phyloP scores from a whole-genome alignment of 2,329 filamentous ascomycete species.

The Rhexocercosporidium sp. region DNA sequence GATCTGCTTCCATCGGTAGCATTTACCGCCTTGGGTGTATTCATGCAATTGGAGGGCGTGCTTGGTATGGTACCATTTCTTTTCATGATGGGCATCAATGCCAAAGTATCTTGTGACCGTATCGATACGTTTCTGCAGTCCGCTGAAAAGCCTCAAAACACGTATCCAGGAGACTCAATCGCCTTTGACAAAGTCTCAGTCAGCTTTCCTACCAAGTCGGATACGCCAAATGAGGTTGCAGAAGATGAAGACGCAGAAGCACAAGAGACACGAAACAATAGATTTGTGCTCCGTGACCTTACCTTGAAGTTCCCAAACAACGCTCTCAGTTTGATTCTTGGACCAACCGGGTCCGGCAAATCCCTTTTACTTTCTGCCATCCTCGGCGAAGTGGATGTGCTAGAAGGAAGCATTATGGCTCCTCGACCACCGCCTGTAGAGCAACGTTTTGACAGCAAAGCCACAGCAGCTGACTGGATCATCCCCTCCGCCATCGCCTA shows the following conservation, averaged over 20 bases:
- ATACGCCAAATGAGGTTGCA: neutral
- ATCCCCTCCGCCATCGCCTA: conserved; percentile 71
- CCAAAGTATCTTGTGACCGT: conserved; percentile 70
- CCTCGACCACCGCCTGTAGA: conserved; percentile 50
- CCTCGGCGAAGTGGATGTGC: conserved; percentile 74
- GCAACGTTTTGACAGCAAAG: conserved; percentile 60
- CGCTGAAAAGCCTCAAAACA: conserved; percentile 62
- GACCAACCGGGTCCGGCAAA: conserved; percentile 79
- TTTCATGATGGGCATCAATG: conserved; percentile 71
- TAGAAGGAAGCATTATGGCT: conserved; percentile 63
- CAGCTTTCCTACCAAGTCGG: conserved; percentile 56
- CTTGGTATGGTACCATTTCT: conserved; percentile 74
- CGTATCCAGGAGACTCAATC: conserved; percentile 61
- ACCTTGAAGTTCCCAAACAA: conserved; percentile 68
- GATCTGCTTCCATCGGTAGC: conserved; percentile 71
- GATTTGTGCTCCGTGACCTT: conserved; percentile 69
- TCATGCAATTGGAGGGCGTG: conserved; percentile 71
- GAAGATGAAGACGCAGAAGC: conserved; percentile 18
- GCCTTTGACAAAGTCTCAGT: conserved; percentile 69
- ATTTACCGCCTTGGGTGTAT: conserved; percentile 77
- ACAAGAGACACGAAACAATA: conserved; percentile 46
- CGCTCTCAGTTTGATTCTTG: conserved; percentile 74
- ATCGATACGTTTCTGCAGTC: conserved; percentile 73
- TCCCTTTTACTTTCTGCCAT: conserved; percentile 74
- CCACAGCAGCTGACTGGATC: conserved; percentile 67